Conservation (phyloP, 2,329 filamentous ascomycete genomes). For the Exutisphaerella laricina region DNA sequence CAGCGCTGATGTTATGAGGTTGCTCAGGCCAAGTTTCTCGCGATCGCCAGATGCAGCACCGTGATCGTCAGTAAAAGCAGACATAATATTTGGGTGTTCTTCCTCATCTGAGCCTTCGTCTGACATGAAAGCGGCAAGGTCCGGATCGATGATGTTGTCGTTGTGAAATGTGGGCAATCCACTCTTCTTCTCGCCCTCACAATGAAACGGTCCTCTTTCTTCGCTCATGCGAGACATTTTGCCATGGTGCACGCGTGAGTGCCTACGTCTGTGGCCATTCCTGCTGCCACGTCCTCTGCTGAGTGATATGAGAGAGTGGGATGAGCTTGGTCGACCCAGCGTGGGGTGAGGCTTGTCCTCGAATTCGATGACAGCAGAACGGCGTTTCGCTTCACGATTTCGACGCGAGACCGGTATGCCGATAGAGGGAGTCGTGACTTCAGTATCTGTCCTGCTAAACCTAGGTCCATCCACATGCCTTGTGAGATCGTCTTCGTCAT, state of each 20-base stretch:
- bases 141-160: conserved; percentile 97
- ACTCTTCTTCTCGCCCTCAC: conserved; percentile 59
- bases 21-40: conserved; percentile 67
- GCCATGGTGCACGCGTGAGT: conserved; percentile 80
- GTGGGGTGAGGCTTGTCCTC: conserved; percentile 60
- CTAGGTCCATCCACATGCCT: conserved; percentile 21
- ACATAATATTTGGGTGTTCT: conserved; percentile 81
- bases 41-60: conserved; percentile 54
- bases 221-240: conserved; percentile 64
- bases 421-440: conserved; percentile 54
- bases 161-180: conserved; percentile 90
- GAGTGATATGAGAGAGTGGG: conserved; percentile 76
- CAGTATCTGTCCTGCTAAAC: conserved; percentile 24
- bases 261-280: conserved; percentile 68
- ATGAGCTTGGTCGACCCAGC: conserved; percentile 85
- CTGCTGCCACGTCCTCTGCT: conserved; percentile 68
- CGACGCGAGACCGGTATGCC: conserved; percentile 60
- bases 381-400: conserved; percentile 70
- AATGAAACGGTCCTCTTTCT: conserved; percentile 81
- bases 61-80: conserved; percentile 58
- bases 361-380: conserved; percentile 85
- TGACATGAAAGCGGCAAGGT: conserved; percentile 90
- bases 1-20: conserved; percentile 60
- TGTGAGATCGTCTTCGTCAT: conserved; percentile 12
- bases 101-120: conserved; percentile 84